Percentiles rank a stretch among this genome's conserved stretches.
phyloP scores from a whole-genome alignment of 164 flowering plant species.

The Magnolia changhungtana region DNA sequence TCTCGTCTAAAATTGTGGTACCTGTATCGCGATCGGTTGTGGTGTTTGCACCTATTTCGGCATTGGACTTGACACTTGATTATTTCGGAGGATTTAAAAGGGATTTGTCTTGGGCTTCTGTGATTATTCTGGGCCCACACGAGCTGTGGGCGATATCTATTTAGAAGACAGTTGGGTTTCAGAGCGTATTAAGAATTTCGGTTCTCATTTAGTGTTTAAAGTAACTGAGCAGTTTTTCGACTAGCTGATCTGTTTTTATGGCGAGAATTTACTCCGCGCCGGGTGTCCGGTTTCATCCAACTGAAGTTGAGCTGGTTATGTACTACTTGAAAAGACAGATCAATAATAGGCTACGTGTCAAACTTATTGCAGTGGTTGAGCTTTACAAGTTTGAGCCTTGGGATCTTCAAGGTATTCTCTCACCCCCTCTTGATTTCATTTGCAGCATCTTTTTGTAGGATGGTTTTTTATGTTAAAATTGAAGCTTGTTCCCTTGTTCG shows the following conservation, averaged over 20 bases:
- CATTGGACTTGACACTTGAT: conserved; percentile 38
- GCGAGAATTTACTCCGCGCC: conserved; percentile 40
- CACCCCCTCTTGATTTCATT: neutral
- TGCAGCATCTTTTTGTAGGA: neutral
- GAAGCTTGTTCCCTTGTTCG: neutral
- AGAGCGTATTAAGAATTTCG: neutral
- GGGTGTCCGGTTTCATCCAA: conserved; percentile 85
- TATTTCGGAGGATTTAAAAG: neutral
- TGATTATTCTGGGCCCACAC: neutral
- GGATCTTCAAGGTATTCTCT: conserved; percentile 71
- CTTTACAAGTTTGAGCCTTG: conserved; percentile 64
- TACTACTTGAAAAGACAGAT: conserved; percentile 70
- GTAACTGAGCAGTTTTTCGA: conserved; percentile 3
- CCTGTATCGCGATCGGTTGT: conserved; percentile 5
- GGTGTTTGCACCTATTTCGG: conserved; percentile 11
- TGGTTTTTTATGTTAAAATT: neutral
- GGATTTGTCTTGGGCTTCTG: neutral
- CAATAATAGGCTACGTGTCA: conserved; percentile 23
- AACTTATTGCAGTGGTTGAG: conserved; percentile 60
- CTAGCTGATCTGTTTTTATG: conserved; percentile 20
- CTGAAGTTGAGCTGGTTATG: conserved; percentile 68
- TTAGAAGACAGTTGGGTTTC: neutral
- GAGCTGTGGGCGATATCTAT: neutral
- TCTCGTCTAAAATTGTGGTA: conserved; percentile 8
- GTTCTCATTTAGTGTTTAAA: neutral